Percentiles rank a stretch among this genome's conserved stretches.
These are phyloP conservation scores for Pseudisothecium myosuroides DNA, from an alignment of 225 moss, liverwort and hornwort species.

Conservation along the genomic window DNA sequence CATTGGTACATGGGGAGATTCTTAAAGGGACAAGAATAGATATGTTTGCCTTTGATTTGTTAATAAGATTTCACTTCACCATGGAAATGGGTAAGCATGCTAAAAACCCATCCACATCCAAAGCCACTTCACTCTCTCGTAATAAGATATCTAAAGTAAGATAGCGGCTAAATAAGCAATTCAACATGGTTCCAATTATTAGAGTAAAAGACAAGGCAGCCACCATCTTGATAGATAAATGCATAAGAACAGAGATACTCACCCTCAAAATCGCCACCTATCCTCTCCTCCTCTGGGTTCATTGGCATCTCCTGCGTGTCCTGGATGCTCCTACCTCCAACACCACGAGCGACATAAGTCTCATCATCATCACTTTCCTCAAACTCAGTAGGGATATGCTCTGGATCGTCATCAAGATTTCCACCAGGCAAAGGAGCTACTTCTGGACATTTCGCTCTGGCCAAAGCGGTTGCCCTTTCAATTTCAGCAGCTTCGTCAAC, in stretches of 20 bases:
- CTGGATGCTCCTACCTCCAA: neutral
- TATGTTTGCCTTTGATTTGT: too few relatives aligned
- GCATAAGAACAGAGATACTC: neutral
- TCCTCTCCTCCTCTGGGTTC: constrained; percentile 28
- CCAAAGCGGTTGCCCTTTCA: neutral
- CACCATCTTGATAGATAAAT: neutral
- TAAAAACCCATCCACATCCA: neutral
- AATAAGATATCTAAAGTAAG: neutral
- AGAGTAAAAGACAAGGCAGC: neutral
- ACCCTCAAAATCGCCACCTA: constrained; percentile 52
- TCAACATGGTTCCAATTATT: neutral
- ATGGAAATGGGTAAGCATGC: neutral
- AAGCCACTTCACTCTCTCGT: neutral
- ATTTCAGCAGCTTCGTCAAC: neutral
- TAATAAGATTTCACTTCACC: neutral
- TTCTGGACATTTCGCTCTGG: neutral
- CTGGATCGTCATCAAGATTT: constrained; percentile 3
- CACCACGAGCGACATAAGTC: neutral
- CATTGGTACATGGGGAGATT: too few relatives aligned
- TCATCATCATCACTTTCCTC: constrained; percentile 29
- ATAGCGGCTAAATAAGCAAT: neutral
- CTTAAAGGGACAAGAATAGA: too few relatives aligned
- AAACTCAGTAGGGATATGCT: neutral
- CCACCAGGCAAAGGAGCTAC: constrained; percentile 11
- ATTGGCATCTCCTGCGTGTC: neutral